Base-by-base conservation (phyloP, 1,139 yeast species). In the Yamadazyma blattariae region DNA sequence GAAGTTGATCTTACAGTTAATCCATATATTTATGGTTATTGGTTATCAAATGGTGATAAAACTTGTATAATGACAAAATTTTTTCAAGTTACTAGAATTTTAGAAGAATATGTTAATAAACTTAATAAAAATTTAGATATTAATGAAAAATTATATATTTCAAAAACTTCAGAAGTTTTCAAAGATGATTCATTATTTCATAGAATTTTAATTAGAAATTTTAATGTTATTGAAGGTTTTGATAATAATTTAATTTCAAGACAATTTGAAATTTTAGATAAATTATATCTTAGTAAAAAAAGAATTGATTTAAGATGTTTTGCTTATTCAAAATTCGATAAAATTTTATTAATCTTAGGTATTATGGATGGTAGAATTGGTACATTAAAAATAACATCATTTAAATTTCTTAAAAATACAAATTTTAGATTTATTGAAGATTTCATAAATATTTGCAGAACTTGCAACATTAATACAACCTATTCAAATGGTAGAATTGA, bases 61-160 rank as follows among this genome's bases (percentile, higher is more conserved):
- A 3, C 4, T 10, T 9, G 4, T 26, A 7, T 26, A 5, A 9
- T 6, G 7, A 26, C 29, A 4, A 26, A 17, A 15, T 16, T 12
- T 25, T 25, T 15, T 13, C 13, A n/a, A 9, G 20, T 26, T 15
- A 26, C 29, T 4, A 26, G 9, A 6, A 15, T 26, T 3, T 6
- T 26, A 5, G 19, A 15, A 10, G 20, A 15, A 15, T 55, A 53
- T 37, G 54, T 63, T 37, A 60, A 61, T 38, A 69, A 64, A 44
- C 61, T 61, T 8, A 49, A 64, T 30, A 55, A 52, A 35, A 61
- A 64, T 45, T 47, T 64, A 33, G 63, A 21, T 11, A 5, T 5
- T 7, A 21, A 5, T 21, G 23, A 21, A n/a, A 25, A 60, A 36
- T 51, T 62, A 4, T 10, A 25, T 7, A 14, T 25, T 6, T 7